Evolutionary conservation across 371 early-diverging fungal species (phyloP).

Genomic region (Mortierella sp.): DNA sequence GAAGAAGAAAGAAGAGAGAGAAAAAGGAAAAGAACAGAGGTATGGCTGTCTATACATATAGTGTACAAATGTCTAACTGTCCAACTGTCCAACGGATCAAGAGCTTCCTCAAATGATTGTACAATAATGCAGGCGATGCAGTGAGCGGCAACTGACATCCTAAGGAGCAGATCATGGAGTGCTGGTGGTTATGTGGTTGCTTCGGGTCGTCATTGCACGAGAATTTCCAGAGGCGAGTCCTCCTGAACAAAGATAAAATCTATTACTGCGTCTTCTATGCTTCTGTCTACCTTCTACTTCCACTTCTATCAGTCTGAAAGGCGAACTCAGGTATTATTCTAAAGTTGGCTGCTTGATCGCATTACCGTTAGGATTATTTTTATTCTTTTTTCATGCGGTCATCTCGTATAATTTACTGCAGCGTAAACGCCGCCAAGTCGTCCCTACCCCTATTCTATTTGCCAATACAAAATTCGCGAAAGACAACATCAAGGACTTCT

Average conservation of each 20-base stretch:
- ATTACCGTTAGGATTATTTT: slow-evolving; percentile 1
- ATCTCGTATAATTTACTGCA: background rate
- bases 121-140: background rate
- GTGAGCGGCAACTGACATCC: background rate
- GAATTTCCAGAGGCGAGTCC: background rate
- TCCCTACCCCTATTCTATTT: slow-evolving; percentile 63
- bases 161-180: background rate
- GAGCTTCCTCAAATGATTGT: background rate
- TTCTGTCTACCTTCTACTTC: background rate
- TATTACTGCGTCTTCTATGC: slow-evolving; percentile 7
- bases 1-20: background rate
- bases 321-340: background rate
- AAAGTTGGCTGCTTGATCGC: slow-evolving; percentile 1
- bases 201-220: background rate
- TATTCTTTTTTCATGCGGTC: background rate
- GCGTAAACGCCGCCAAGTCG: too few species aligned
- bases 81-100: slow-evolving; percentile 9
- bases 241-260: background rate
- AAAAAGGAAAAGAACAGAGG: slow-evolving; percentile 1
- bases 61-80: background rate
- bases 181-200: slow-evolving; percentile 19
- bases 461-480: slow-evolving; percentile 88
- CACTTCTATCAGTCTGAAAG: background rate
- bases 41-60: background rate
- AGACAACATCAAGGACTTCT: slow-evolving; percentile 82